Base-by-base conservation (phyloP, 225 moss, liverwort and hornwort species). In the Antitrichia curtipendula region DNA sequence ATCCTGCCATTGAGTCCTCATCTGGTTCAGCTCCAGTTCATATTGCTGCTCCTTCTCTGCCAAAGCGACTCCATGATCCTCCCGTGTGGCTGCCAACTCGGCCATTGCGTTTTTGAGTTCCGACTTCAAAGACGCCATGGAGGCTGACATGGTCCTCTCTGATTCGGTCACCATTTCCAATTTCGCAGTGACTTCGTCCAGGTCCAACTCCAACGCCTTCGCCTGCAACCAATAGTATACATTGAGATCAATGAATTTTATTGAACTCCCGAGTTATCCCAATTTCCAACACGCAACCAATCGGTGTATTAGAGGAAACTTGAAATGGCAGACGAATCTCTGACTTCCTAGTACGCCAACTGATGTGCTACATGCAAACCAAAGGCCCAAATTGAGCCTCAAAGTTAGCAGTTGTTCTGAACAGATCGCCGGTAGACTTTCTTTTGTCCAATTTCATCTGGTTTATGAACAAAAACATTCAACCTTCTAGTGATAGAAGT, bases 1-100 rank as follows among this genome's bases (percentile, higher is more conserved):
- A 78, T 62, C 86, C 84, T 92, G 90, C 86, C 91, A 91, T 61
- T 92, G 88, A 36, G 80, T 77, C 84, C 90, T 90, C 91, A 91
- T 91, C 74, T 90, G 89, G 64, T 82, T 89, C 84, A 93, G 52
- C 45, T 92, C 88, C 80, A 85, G 10, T 61, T 93, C 90, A 87
- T 86, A 88, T 68, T 90, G 90, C 43, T 92, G 88, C 77, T 89
- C 86, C 87, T 89, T 92, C 76, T 87, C 91, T 64, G 85, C 88
- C 82, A 91, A 68, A 41, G 89, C 85, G 24, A 66, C 23, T 74
- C 85, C 87, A 77, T 90, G 88, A 87, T 87, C 87, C 83, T 89
- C 90, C 57, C 64, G 89, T 34, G 80, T 61, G 34, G 90, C 85
- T 89, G 80, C 80, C 78, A 93, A 78, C 82, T 93, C 88, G 12